A percentile compares a stretch with the other conserved stretches of the same genome.
Evolutionary conservation across 371 early-diverging fungal species (phyloP).

Genomic region (Syncephalastrum monosporum): DNA sequence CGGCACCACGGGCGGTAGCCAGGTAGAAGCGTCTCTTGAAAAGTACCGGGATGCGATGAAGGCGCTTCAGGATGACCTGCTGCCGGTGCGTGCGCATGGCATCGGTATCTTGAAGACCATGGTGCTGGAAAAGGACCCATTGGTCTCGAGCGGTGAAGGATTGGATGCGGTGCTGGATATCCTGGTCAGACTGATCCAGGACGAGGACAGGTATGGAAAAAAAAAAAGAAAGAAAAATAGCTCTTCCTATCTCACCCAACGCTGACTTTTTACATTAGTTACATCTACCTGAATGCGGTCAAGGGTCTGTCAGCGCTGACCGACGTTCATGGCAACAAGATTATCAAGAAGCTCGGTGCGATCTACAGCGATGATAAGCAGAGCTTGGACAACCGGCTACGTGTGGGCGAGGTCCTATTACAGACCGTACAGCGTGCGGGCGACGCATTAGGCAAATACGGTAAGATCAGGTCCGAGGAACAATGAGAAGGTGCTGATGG

Average conservation of each 20-base stretch:
- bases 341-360: slow-evolving; percentile 61
- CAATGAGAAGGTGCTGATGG: background rate
- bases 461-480: slow-evolving; percentile 23
- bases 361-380: slow-evolving; percentile 62
- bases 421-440: slow-evolving; percentile 85
- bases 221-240: slow-evolving; percentile 7
- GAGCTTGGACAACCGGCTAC: slow-evolving; percentile 71
- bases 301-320: slow-evolving; percentile 80
- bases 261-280: slow-evolving; percentile 42
- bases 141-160: slow-evolving; percentile 48
- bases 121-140: slow-evolving; percentile 63
- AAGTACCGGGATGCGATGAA: slow-evolving; percentile 74
- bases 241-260: background rate
- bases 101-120: slow-evolving; percentile 76
- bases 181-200: slow-evolving; percentile 73
- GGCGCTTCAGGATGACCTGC: slow-evolving; percentile 72
- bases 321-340: slow-evolving; percentile 72
- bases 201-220: slow-evolving; percentile 85
- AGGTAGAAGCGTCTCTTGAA: slow-evolving; percentile 40
- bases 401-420: slow-evolving; percentile 86
- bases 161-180: slow-evolving; percentile 67
- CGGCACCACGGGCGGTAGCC: slow-evolving; percentile 16
- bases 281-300: slow-evolving; percentile 87
- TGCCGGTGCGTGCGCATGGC: slow-evolving; percentile 90
- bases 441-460: slow-evolving; percentile 74